Evolutionary conservation across 148 eudicot genomes (phyloP).

Genomic region (Nepenthes gracilis): DNA sequence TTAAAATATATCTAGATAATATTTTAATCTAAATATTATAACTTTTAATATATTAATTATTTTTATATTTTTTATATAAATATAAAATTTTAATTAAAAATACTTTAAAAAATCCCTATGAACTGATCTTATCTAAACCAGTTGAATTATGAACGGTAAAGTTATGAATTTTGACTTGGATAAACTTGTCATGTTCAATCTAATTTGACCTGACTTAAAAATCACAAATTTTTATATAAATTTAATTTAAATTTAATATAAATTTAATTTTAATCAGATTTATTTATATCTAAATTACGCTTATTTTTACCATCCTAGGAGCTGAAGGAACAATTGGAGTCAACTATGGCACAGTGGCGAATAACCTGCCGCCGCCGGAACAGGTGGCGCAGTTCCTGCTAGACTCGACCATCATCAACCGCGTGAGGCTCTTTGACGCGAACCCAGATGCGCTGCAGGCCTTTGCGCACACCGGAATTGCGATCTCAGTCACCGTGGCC

Average conservation of each 20-base stretch:
- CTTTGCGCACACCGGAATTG: constrained; percentile 47
- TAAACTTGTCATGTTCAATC: too few species aligned
- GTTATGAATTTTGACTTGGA: too few species aligned
- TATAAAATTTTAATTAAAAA: too few species aligned
- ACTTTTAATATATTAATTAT: too few species aligned
- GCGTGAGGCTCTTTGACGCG: constrained; percentile 47
- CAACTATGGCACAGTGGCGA: constrained; percentile 54
- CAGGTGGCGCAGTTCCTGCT: constrained; percentile 41
- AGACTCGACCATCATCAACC: constrained; percentile 42
- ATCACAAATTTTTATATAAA: too few species aligned
- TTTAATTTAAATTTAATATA: background rate
- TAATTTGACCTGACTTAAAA: too few species aligned
- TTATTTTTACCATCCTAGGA: background rate
- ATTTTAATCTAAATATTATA: too few species aligned
- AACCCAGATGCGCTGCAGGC: constrained; percentile 32
- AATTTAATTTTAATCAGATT: background rate
- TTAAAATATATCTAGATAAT: too few species aligned
- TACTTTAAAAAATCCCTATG: too few species aligned
- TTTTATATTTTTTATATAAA: too few species aligned
- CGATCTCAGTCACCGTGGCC: constrained; percentile 42
- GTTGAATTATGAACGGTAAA: too few species aligned
- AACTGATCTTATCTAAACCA: too few species aligned
- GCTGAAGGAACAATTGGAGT: constrained; percentile 42
- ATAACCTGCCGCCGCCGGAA: constrained; percentile 54
- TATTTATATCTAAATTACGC: background rate